A percentile compares a stretch with the other conserved stretches of the same genome.
Conservation (phyloP, 352 stramenopile genomes). For the Phytopythium ostracodes region DNA sequence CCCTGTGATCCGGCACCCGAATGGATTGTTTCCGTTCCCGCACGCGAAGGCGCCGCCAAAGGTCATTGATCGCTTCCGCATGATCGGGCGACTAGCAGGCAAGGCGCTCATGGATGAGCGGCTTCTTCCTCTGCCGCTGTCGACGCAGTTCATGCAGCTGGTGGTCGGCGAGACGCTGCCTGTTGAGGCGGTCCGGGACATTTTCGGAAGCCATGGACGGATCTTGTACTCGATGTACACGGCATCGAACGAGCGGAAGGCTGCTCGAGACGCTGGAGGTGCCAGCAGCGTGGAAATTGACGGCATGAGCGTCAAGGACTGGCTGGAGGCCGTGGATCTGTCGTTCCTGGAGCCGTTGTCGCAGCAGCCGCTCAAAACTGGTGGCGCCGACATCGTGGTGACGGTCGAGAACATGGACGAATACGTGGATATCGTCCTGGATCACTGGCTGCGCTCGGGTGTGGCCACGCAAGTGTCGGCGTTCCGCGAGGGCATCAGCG, state of each 20-base stretch:
- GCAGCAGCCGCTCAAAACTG: slow-evolving; percentile 46
- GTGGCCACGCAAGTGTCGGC: slow-evolving; percentile 61
- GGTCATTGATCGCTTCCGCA: slow-evolving; percentile 68
- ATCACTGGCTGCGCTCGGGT: slow-evolving; percentile 59
- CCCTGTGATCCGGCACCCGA: slow-evolving; percentile 67
- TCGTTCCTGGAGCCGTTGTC: slow-evolving; percentile 80
- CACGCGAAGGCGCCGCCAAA: slow-evolving; percentile 24
- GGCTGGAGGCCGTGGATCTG: slow-evolving; percentile 62
- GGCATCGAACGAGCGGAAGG: slow-evolving; percentile 25
- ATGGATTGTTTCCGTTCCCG: slow-evolving; percentile 74
- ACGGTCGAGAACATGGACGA: slow-evolving; percentile 45
- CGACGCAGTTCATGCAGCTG: slow-evolving; percentile 71
- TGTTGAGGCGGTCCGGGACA: slow-evolving; percentile 40
- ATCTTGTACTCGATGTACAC: slow-evolving; percentile 59
- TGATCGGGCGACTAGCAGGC: slow-evolving; percentile 75
- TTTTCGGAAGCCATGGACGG: slow-evolving; percentile 64
- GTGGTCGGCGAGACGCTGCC: slow-evolving; percentile 60
- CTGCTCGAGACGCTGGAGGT: slow-evolving; percentile 11
- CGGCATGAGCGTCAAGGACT: slow-evolving; percentile 37
- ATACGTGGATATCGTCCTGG: slow-evolving; percentile 57
- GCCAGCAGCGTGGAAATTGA: slow-evolving; percentile 43
- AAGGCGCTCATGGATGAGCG: slow-evolving; percentile 84
- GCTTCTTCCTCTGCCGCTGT: slow-evolving; percentile 68
- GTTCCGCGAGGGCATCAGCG: slow-evolving; percentile 72
- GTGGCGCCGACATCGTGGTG: slow-evolving; percentile 40